A percentile compares a stretch with the other conserved stretches of the same genome.
Evolutionary conservation across 306 rosid species (phyloP).

Genomic region (Erythrophleum fordii): DNA sequence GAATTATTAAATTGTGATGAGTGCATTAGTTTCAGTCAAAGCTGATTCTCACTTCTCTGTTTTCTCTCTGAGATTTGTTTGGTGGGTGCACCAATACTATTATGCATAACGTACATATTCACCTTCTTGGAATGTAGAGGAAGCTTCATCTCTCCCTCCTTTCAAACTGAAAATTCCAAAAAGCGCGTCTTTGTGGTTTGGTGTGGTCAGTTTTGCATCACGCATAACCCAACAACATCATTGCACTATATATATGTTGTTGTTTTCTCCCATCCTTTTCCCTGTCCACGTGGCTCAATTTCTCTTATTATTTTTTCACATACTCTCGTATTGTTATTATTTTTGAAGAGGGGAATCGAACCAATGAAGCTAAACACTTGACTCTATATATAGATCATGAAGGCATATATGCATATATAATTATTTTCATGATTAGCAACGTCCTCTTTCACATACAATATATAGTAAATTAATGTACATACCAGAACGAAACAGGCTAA

Average conservation of each 20-base stretch:
- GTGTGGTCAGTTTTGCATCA: neutral
- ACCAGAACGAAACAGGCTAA: neutral
- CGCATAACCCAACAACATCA: neutral
- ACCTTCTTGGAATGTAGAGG: neutral
- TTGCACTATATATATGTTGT: no score
- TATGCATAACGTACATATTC: no score
- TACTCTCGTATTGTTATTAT: neutral
- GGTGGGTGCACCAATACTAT: neutral
- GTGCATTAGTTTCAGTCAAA: neutral
- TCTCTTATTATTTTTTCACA: neutral
- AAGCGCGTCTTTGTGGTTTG: neutral
- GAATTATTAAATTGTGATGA: no score
- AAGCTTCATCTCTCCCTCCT: neutral
- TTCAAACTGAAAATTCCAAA: neutral
- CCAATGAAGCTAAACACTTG: neutral
- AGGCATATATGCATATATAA: neutral
- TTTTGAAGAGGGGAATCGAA: neutral
- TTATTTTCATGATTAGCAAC: neutral
- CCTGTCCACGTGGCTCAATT: neutral
- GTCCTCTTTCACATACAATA: neutral
- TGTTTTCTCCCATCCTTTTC: neutral
- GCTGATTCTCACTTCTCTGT: neutral
- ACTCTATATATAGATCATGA: neutral
- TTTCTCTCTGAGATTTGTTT: neutral
- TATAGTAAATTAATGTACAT: neutral